These are phyloP conservation scores for Podaxis sp. DNA, from an alignment of 768 basidiomycete species.

Conservation along the genomic window DNA sequence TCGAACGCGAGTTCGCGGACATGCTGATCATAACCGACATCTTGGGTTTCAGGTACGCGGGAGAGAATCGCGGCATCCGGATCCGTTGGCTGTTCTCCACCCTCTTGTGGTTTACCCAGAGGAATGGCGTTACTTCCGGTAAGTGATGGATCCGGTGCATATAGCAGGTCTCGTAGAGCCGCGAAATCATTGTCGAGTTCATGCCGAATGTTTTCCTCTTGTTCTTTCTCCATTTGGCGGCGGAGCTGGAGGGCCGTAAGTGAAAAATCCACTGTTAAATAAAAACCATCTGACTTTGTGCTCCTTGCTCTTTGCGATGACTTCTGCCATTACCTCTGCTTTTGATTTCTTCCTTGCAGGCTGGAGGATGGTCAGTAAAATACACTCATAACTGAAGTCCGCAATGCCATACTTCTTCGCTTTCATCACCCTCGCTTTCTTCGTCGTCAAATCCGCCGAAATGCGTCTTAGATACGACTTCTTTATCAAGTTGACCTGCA, in stretches of 20 bases:
- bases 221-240: slow-evolving; percentile 85
- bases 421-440: slow-evolving; percentile 50
- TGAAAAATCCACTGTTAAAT: slow-evolving; percentile 13
- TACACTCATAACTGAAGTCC: neutral
- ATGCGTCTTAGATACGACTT: slow-evolving; percentile 66
- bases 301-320: slow-evolving; percentile 95
- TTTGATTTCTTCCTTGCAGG: slow-evolving; percentile 86
- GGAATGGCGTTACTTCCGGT: slow-evolving; percentile 37
- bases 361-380: slow-evolving; percentile 34
- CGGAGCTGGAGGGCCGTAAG: slow-evolving; percentile 49
- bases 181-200: slow-evolving; percentile 89
- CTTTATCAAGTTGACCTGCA: slow-evolving; percentile 64
- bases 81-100: slow-evolving; percentile 17
- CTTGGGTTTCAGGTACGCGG: slow-evolving; percentile 30
- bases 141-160: slow-evolving; percentile 48
- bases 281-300: slow-evolving; percentile 67
- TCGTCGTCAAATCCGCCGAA: slow-evolving; percentile 88
- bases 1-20: slow-evolving; percentile 94
- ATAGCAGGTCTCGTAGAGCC: slow-evolving; percentile 73
- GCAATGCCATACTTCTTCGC: slow-evolving; percentile 38
- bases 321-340: slow-evolving; percentile 96
- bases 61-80: slow-evolving; percentile 21
- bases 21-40: slow-evolving; percentile 85
- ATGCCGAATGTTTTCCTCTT: slow-evolving; percentile 82
- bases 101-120: slow-evolving; percentile 22